Evolutionary conservation across 1,139 yeast species (phyloP).

Genomic region (Yamadazyma trypodendri): DNA sequence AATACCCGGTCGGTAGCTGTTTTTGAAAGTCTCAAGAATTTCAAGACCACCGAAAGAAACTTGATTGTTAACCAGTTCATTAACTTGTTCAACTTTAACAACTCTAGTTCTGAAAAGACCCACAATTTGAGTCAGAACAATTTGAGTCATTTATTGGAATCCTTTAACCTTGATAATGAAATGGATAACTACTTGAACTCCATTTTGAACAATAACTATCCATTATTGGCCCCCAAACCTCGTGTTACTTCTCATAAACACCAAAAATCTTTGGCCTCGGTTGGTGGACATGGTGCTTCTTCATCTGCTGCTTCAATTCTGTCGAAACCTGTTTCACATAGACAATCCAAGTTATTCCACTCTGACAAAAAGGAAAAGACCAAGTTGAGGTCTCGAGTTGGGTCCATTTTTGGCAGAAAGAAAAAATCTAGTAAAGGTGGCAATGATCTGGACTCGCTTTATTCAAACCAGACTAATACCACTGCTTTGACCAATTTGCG

Average conservation of each 20-base stretch:
- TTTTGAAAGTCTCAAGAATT: constrained; percentile 72
- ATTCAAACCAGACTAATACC: constrained; percentile 22
- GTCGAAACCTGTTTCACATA: constrained; percentile 5
- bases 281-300: not conserved
- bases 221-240: constrained; percentile 6
- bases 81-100: constrained; percentile 63
- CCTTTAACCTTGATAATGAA: constrained; percentile 39
- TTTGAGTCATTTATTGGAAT: constrained; percentile 58
- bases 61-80: constrained; percentile 68
- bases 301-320: constrained; percentile 1
- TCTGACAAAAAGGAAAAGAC: constrained; percentile 24
- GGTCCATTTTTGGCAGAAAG: constrained; percentile 77
- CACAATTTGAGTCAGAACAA: constrained; percentile 59
- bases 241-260: not conserved
- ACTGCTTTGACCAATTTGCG: constrained; percentile 18
- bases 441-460: constrained; percentile 35
- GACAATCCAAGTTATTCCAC: constrained; percentile 14
- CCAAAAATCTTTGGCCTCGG: not conserved
- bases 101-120: constrained; percentile 35
- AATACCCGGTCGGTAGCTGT: constrained; percentile 74
- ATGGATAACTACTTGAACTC: constrained; percentile 39
- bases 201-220: constrained; percentile 25
- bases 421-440: constrained; percentile 32
- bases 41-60: constrained; percentile 66
- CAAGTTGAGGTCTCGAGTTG: constrained; percentile 72